Percentiles rank a stretch among this genome's conserved stretches.
Conservation (phyloP, 257 asterid species). For the Solanum arcanum region DNA sequence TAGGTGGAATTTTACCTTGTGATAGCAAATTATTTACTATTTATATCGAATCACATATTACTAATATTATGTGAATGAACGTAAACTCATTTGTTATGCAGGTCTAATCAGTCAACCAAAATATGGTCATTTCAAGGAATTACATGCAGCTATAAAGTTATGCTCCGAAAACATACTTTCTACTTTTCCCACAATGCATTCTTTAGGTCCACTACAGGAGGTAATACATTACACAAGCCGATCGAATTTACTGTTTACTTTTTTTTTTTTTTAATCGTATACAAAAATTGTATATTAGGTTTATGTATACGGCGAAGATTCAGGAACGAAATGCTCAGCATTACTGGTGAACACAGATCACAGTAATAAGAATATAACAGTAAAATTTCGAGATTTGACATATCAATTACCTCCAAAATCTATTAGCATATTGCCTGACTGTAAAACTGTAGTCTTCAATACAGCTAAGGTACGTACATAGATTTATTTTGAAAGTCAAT, state of each 20-base stretch:
- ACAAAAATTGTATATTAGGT: conserved; percentile 28
- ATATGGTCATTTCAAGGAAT: conserved; percentile 66
- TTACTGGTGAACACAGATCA: conserved; percentile 52
- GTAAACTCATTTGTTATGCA: background rate
- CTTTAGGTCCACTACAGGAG: conserved; percentile 52
- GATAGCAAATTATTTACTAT: background rate
- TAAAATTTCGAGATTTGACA: conserved; percentile 31
- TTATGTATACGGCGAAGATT: conserved; percentile 27
- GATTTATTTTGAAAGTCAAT: background rate
- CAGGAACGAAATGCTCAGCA: conserved; percentile 54
- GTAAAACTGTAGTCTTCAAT: conserved; percentile 56
- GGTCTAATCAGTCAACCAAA: conserved; percentile 75
- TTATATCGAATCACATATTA: background rate
- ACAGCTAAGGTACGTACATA: conserved; percentile 46
- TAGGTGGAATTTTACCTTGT: background rate
- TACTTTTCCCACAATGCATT: conserved; percentile 19
- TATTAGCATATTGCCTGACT: conserved; percentile 82
- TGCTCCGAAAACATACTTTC: conserved; percentile 40
- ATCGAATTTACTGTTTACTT: background rate
- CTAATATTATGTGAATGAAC: background rate
- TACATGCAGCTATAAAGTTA: conserved; percentile 55
- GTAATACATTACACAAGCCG: conserved; percentile 17
- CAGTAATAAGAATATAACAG: background rate
- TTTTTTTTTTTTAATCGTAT: background rate
- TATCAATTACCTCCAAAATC: conserved; percentile 53